Evolutionary conservation across 108 stramenopile species (phyloP), one percentile per base, ranked within the genome.

Genomic region (Parietichytrium sp.): DNA sequence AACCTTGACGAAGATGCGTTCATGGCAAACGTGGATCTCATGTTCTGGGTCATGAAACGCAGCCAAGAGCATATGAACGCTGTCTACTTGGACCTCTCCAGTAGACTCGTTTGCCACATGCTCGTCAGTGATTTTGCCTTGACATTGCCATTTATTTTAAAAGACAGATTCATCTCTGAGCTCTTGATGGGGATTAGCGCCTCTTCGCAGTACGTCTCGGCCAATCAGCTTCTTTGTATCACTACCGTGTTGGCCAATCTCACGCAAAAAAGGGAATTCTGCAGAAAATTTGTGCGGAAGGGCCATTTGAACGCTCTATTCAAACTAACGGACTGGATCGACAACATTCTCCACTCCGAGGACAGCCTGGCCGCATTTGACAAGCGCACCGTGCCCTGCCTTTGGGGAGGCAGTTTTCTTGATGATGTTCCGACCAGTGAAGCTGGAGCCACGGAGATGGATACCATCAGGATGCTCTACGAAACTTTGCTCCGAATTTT

Each of bases 91-190:
- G 61, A 72, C 42, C 45, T 33, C 42, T 45, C 61, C 42, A 42
- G 61, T 10, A 33, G 61, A n/a, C 36, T 72, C 45, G n/a, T 72
- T 12, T 72, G 61, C 42, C 61, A 72, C 20, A 42, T 72, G 10
- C 61, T 72, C 20, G 45, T 72, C 20, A 72, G 45, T 25, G 61
- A 72, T 45, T 42, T 45, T 72, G 61, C 61, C 42, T 72, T 72
- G 0, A 33, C 38, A 25, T 6, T 16, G 6, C 61, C 36, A 33
- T 45, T 45, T 10, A n/a, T n/a, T 42, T 72, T 72, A n/a, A 33
- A 72, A 42, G 61, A 72, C 33, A 72, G 45, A 33, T 45, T 42
- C 13, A 42, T 72, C 6, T 23, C 38, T 2, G 61, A 33, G 10
- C 33, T 72, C 20, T n/a, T 72, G n/a, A 42, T 42, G n/a, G 36